phyloP scores from a whole-genome alignment of 345 rosid genomes.

The Chamaenerion angustifolium region DNA sequence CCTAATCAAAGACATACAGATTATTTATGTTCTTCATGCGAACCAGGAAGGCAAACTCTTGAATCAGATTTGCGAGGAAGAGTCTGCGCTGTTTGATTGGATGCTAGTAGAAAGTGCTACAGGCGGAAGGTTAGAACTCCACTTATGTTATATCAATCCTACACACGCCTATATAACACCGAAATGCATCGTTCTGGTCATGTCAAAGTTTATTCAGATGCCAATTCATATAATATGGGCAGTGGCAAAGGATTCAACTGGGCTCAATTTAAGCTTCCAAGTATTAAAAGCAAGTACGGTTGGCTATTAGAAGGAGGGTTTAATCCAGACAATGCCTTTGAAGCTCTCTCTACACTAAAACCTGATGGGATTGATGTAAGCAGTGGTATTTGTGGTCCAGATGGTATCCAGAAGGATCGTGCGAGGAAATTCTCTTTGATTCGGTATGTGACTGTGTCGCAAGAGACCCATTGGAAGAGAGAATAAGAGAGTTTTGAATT shows the following conservation, averaged over 20 bases:
- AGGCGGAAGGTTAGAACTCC: conserved; percentile 60
- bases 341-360: conserved; percentile 46
- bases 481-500: no score
- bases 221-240: conserved; percentile 9
- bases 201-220: background rate
- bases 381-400: conserved; percentile 61
- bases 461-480: no score
- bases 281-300: conserved; percentile 54
- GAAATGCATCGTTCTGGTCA: background rate
- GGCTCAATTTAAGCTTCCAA: conserved; percentile 52
- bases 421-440: conserved; percentile 44
- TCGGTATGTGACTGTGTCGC: no score
- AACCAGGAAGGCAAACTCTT: conserved; percentile 49
- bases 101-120: conserved; percentile 74
- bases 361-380: conserved; percentile 81
- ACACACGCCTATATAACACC: background rate
- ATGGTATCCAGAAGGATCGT: conserved; percentile 57
- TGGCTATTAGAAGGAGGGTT: conserved; percentile 93
- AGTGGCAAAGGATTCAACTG: conserved; percentile 81
- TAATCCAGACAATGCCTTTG: conserved; percentile 41
- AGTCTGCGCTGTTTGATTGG: conserved; percentile 59
- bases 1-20: conserved; percentile 27
- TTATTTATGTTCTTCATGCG: conserved; percentile 72
- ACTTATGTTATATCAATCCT: background rate
- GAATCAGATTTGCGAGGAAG: conserved; percentile 53